Evolutionary conservation across 108 stramenopile species (phyloP), one percentile per base, ranked within the genome.

Genomic region (Skeletonema grethae): DNA sequence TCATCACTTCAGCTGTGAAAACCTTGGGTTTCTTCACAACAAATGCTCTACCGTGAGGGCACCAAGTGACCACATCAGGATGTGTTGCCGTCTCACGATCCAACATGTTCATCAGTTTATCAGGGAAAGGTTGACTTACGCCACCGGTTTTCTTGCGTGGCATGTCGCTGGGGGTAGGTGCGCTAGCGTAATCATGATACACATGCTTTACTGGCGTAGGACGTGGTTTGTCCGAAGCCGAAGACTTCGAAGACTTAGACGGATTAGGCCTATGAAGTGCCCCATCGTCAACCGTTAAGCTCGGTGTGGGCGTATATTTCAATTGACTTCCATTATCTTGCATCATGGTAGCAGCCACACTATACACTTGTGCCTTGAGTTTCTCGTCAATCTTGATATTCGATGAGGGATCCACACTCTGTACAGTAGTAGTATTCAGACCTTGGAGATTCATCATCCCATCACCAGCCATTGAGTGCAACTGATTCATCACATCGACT

Each of bases 1-100:
- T 94, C 95, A 98, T 94, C 59, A 97, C 90, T 13, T 94, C 82
- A 11, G 67, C 36, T 20, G 90, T 86, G 75, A 98, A 98, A 8
- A 76, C 69, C 50, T 96, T 90, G 0, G 92, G 94, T 57, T 96
- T 87, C 12, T 82, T 69, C 30, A 98, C 94, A 16, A 94, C 50
- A 70, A 97, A 97, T 9, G 92, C 88, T 71, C 92, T 39, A 9
- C 97, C 96, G 79, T 96, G 90, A 8, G 87, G 79, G 3, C 86
- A 69, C 94, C 94, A 97, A 15, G 77, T 60, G 10, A 95, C 82
- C 45, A 88, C 63, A 45, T 50, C 58, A 12, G 84, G 83, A 39
- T 67, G 45, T 7, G 53, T 34, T 0, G 34, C n/a, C 2, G 85
- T 63, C 57, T 90, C 90, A 15, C 41, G 45, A 29, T 85, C 75